Percentiles rank a stretch among this genome's conserved stretches.
Evolutionary conservation across 1,284 basidiomycete genomes (phyloP).

Genomic region (Ganoderma sp.): DNA sequence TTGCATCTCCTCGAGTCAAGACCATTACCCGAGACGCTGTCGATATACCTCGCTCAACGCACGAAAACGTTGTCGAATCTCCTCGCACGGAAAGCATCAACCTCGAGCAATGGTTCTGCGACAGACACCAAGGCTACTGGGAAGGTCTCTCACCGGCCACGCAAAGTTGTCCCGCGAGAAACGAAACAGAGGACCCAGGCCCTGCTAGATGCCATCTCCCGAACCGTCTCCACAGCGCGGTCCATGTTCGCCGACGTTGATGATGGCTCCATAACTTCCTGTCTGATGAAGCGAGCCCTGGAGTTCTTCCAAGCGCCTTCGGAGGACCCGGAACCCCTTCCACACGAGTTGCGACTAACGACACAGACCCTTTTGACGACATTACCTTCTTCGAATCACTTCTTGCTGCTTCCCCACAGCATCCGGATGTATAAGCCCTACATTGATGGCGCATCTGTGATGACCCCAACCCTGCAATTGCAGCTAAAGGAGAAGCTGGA

Average conservation of each 20-base stretch:
- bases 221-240: constrained; percentile 60
- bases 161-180: constrained; percentile 49
- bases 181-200: constrained; percentile 58
- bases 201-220: constrained; percentile 58
- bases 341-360: constrained; percentile 62
- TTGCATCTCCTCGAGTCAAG: constrained; percentile 85
- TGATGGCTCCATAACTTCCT: constrained; percentile 37
- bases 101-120: constrained; percentile 45
- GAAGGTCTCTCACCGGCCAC: constrained; percentile 33
- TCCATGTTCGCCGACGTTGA: constrained; percentile 54
- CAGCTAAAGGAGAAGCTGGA: constrained; percentile 54
- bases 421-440: constrained; percentile 77
- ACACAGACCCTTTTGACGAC: constrained; percentile 65
- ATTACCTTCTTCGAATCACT: constrained; percentile 75
- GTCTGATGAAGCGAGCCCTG: constrained; percentile 62
- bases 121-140: constrained; percentile 30
- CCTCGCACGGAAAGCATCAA: constrained; percentile 42
- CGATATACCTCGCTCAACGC: constrained; percentile 75
- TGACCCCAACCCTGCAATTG: constrained; percentile 52
- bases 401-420: constrained; percentile 66
- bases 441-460: constrained; percentile 65
- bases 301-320: constrained; percentile 58
- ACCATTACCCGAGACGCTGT: constrained; percentile 73
- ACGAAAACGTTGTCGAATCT: constrained; percentile 63
- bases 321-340: constrained; percentile 42